Percentiles rank a stretch among this genome's conserved stretches.
Conservation (phyloP, 148 eudicot species). For the Chenopodium album region DNA sequence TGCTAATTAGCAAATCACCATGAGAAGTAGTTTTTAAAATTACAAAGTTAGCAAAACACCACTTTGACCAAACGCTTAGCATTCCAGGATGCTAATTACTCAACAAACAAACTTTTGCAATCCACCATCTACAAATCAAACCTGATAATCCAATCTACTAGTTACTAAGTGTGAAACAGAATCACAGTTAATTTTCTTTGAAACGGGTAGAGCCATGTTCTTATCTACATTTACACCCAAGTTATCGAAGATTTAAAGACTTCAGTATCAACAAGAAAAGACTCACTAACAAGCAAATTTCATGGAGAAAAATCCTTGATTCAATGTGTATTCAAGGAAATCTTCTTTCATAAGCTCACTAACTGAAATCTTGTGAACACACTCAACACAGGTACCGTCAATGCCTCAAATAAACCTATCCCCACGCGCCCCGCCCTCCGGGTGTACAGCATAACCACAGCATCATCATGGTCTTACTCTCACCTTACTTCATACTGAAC, state of each 20-base stretch:
- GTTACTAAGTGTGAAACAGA: neutral
- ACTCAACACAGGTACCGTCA: neutral
- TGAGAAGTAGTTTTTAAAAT: neutral
- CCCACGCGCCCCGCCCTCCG: no score
- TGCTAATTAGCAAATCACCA: neutral
- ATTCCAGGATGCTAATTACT: neutral
- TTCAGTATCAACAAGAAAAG: neutral
- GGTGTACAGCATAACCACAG: no score
- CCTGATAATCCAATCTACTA: neutral
- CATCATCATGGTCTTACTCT: neutral
- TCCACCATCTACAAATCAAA: neutral
- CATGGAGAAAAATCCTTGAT: no score
- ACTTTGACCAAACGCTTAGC: neutral
- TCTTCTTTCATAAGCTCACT: no score
- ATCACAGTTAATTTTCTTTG: neutral
- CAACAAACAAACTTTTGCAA: neutral
- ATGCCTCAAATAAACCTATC: neutral
- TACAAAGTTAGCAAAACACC: neutral
- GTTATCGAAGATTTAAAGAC: no score
- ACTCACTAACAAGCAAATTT: neutral
- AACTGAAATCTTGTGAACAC: no score
- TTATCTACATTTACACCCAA: no score
- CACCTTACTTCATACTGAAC: neutral
- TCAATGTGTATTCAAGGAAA: no score
- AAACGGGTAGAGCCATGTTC: no score